phyloP scores from a whole-genome alignment of 495 filamentous ascomycete genomes.

The Penicillium crystallinum region DNA sequence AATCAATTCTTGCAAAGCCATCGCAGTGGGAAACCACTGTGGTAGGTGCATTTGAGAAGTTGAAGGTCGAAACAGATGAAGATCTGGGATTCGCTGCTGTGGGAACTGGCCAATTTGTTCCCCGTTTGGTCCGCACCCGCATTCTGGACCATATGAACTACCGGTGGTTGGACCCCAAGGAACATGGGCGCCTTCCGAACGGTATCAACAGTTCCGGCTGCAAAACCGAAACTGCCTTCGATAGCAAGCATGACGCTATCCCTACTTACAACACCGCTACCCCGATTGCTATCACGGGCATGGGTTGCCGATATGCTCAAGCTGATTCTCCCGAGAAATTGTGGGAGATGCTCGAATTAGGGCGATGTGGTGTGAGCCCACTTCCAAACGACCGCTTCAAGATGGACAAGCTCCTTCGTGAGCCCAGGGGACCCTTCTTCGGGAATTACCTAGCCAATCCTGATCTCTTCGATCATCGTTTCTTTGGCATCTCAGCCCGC shows the following conservation, averaged over 20 bases:
- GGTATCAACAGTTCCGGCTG: background rate
- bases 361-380: constrained; percentile 5
- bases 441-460: constrained; percentile 27
- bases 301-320: constrained; percentile 36
- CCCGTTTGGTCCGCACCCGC: background rate
- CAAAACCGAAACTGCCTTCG: background rate
- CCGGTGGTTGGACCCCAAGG: background rate
- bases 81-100: background rate
- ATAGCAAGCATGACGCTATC: background rate
- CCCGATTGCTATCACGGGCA: constrained; percentile 38
- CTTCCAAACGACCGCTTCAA: constrained; percentile 14
- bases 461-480: constrained; percentile 38
- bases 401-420: constrained; percentile 3
- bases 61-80: background rate
- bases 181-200: background rate
- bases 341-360: constrained; percentile 31
- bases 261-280: background rate
- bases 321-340: constrained; percentile 39
- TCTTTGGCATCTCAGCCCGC: constrained; percentile 37
- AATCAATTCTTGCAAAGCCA: background rate
- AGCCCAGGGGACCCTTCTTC: constrained; percentile 9
- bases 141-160: background rate
- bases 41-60: background rate
- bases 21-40: background rate
- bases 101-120: background rate